Percentiles rank a stretch among this genome's conserved stretches.
These are phyloP conservation scores for Fusarium poae DNA, from an alignment of 2,329 filamentous ascomycete genomes.

Conservation along the genomic window DNA sequence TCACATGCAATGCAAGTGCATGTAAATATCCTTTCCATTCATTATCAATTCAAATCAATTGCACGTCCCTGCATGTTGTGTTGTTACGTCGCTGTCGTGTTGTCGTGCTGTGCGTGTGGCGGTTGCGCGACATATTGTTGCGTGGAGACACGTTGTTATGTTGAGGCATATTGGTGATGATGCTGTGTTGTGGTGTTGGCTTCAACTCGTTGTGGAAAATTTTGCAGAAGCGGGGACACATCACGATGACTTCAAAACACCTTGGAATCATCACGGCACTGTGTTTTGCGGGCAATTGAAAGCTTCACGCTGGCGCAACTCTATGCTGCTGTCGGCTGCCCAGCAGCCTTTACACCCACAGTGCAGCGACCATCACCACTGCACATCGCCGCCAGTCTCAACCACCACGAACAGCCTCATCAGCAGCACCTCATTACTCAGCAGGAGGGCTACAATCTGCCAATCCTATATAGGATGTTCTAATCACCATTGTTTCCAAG, in stretches of 20 bases:
- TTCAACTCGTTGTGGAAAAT: slow-evolving; percentile 7
- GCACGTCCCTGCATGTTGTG: neutral
- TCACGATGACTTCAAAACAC: slow-evolving; percentile 31
- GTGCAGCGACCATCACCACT: slow-evolving; percentile 10
- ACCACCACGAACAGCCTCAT: slow-evolving; percentile 8
- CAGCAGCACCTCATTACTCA: neutral
- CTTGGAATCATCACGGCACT: slow-evolving; percentile 11
- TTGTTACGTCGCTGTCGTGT: neutral
- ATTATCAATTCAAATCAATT: neutral
- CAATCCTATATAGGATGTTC: slow-evolving; percentile 26
- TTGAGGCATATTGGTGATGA: slow-evolving; percentile 5
- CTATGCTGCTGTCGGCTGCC: neutral
- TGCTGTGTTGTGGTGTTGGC: slow-evolving; percentile 13
- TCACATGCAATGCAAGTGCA: slow-evolving; percentile 19
- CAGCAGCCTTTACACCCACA: neutral
- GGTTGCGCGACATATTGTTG: neutral
- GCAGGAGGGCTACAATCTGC: slow-evolving; percentile 1
- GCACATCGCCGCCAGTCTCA: neutral
- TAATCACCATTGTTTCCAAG: neutral
- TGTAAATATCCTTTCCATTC: neutral
- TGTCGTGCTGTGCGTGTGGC: neutral
- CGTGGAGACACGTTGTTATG: neutral
- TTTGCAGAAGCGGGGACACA: neutral
- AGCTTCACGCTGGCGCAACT: slow-evolving; percentile 16
- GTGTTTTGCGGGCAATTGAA: slow-evolving; percentile 1